Base-by-base conservation (phyloP, 2,329 filamentous ascomycete species). In the Drechslerella coelobrocha region DNA sequence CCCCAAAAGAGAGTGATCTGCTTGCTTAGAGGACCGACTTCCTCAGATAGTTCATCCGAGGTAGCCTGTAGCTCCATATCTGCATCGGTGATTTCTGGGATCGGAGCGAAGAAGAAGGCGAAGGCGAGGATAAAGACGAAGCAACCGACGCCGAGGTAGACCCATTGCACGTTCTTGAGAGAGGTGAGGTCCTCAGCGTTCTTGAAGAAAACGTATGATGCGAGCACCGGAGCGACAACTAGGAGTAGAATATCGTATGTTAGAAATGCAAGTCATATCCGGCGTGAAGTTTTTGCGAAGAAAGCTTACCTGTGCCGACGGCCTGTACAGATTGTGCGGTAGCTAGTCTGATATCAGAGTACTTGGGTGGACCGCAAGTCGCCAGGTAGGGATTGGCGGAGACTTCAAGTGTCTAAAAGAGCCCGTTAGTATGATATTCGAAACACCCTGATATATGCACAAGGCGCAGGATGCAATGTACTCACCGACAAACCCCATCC, bases 1-100 rank as follows among this genome's bases (percentile, higher is more conserved):
- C 84, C 85, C 59, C 85, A 81, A 79, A 88, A 87, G 1, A 88
- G 80, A 47, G 83, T 84, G 76, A 84, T 84, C 77, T 88, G 85
- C 73, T 84, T 85, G 57, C 77, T 76, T 74, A 88, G 82, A 81
- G 24, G 80, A 77, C 56, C 83, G 47, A 74, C 71, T 39, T 78
- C 78, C n/a, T 76, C 63, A 17, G 72, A 63, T 12, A 53, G 23
- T 26, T 73, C 77, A 43, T 79, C 78, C 2, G 75, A 77, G 54
- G 81, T 80, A 54, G 82, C 80, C 74, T 85, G 83, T 31, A 83
- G 80, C 3, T 80, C 80, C 84, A 88, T 87, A 75, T 88, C 86
- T 24, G 84, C 84, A 26, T 72, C 84, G 1, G 85, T 87, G 54
- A 75, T 73, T 73, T 84, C 82, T 0, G 82, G 82, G 45, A 83